Percentiles rank a stretch among this genome's conserved stretches.
phyloP scores from a whole-genome alignment of 2,329 filamentous ascomycete genomes.

The Penicillium brasilianum region DNA sequence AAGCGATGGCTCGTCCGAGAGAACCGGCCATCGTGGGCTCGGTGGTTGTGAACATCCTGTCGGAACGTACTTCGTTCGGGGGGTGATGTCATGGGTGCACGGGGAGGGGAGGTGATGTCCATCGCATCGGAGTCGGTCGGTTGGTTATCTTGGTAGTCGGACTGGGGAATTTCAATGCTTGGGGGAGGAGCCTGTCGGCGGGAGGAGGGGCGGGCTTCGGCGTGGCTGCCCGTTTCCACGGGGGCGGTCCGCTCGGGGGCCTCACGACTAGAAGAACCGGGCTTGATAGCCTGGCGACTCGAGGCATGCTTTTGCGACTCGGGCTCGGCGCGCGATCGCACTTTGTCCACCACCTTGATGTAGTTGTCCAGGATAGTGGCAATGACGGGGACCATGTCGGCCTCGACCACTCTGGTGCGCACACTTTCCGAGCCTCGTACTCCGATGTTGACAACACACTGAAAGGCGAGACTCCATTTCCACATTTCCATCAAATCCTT shows the following conservation, averaged over 20 bases:
- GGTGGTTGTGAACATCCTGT: conserved; percentile 58
- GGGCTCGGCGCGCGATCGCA: conserved; percentile 80
- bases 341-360: conserved; percentile 92
- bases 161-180: conserved; percentile 76
- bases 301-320: conserved; percentile 65
- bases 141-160: conserved; percentile 55
- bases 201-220: conserved; percentile 61
- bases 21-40: conserved; percentile 46
- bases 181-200: conserved; percentile 83
- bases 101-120: conserved; percentile 67
- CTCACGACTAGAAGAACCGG: conserved; percentile 28
- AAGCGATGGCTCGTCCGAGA: conserved; percentile 55
- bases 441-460: conserved; percentile 98
- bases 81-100: conserved; percentile 71
- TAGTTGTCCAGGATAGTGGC: conserved; percentile 98
- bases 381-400: conserved; percentile 98
- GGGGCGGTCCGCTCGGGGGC: conserved; percentile 39
- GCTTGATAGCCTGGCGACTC: conserved; percentile 37
- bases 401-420: conserved; percentile 92
- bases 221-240: conserved; percentile 59
- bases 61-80: conserved; percentile 71
- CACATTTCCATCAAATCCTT: conserved; percentile 99
- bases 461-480: conserved; percentile 99
- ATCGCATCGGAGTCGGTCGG: conserved; percentile 57
- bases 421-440: conserved; percentile 94